Conservation (phyloP, 345 rosid genomes). For the Syzygium jambos region DNA sequence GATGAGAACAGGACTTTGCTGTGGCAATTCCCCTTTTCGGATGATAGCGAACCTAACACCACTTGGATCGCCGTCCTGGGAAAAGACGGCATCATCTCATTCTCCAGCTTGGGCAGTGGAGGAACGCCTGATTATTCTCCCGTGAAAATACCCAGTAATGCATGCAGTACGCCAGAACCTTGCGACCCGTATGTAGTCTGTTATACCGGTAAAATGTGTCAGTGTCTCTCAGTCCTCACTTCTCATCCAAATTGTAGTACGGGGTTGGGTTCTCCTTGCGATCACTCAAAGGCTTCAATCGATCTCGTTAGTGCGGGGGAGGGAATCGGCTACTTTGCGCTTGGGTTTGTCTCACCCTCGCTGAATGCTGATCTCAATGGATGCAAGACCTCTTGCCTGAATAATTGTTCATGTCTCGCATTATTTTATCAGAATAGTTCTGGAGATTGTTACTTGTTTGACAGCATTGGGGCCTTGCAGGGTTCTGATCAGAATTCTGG, state of each 20-base stretch:
- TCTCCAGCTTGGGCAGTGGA: constrained; percentile 29
- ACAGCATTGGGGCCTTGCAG: constrained; percentile 55
- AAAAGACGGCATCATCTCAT: constrained; percentile 48
- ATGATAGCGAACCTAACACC: constrained; percentile 22
- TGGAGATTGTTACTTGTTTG: constrained; percentile 61
- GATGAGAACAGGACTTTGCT: constrained; percentile 34
- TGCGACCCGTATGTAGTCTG: constrained; percentile 55
- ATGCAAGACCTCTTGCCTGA: constrained; percentile 52
- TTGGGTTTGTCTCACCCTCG: constrained; percentile 42
- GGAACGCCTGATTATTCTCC: constrained; percentile 13
- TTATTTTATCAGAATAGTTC: constrained; percentile 64
- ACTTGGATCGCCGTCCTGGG: constrained; percentile 75
- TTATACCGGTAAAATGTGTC: constrained; percentile 36
- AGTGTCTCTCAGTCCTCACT: constrained; percentile 47
- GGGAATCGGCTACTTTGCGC: constrained; percentile 54
- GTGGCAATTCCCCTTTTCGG: constrained; percentile 43
- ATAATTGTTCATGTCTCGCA: constrained; percentile 72
- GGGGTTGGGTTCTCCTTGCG: constrained; percentile 50
- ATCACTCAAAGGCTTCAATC: constrained; percentile 14
- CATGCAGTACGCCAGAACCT: constrained; percentile 59
- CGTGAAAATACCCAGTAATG: constrained; percentile 47
- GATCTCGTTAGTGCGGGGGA: constrained; percentile 57
- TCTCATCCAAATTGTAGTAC: constrained; percentile 31
- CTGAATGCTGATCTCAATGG: constrained; percentile 45
- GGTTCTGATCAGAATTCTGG: constrained; percentile 14